phyloP scores from a whole-genome alignment of 1,139 yeast genomes.

The Starmera stellimalicola region DNA sequence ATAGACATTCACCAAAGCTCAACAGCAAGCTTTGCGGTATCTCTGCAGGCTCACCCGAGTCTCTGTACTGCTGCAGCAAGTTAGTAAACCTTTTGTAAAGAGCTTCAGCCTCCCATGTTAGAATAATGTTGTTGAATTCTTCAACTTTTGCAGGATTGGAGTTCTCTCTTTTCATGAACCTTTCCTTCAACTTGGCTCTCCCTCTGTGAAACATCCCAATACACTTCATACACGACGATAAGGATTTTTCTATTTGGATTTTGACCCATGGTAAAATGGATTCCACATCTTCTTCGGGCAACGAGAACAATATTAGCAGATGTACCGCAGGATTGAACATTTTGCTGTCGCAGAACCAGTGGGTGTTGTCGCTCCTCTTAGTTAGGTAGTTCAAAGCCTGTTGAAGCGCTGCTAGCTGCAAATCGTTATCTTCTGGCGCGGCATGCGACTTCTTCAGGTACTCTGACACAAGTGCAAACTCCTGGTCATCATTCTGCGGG shows the following conservation, averaged over 20 bases:
- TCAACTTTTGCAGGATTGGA: constrained; percentile 40
- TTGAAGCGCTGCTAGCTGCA: neutral
- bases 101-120: constrained; percentile 43
- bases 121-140: constrained; percentile 39
- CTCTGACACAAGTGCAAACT: neutral
- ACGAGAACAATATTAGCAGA: constrained; percentile 49
- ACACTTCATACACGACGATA: constrained; percentile 44
- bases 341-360: constrained; percentile 48
- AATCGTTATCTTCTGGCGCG: neutral
- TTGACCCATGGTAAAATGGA: constrained; percentile 30
- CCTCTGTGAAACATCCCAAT: constrained; percentile 41
- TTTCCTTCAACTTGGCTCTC: constrained; percentile 39
- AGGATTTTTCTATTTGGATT: constrained; percentile 28
- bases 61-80: constrained; percentile 16
- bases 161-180: constrained; percentile 40
- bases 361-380: constrained; percentile 19
- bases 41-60: constrained; percentile 5
- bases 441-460: neutral
- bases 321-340: constrained; percentile 42
- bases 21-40: constrained; percentile 21
- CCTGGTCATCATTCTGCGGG: neutral
- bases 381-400: neutral
- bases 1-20: constrained; percentile 37
- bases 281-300: constrained; percentile 34
- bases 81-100: constrained; percentile 23